Evolutionary conservation across 306 rosid species (phyloP), one percentile per base, ranked within the genome.

Genomic region (Vigna hirtella): DNA sequence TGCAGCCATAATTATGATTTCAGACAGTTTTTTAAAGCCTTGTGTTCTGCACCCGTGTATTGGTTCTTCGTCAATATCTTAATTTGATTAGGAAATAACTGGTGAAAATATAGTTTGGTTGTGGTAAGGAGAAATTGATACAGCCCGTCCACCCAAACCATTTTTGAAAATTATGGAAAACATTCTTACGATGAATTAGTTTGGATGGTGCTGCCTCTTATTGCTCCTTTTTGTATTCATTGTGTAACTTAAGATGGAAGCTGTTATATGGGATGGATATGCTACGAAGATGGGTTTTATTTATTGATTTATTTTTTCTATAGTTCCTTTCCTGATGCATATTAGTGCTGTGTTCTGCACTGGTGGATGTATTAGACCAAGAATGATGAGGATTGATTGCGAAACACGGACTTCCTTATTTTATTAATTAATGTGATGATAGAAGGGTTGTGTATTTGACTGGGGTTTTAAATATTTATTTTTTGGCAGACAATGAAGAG

Each of bases 401-500:
- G 67, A 63, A 75, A 15, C 30, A 50, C 24, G 76, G 64, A 59
- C 53, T 67, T 34, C 18, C 47, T 5, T 66, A 24, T 62, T 55
- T 81, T 45, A 57, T 75, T 73, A 36, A 59, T 64, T 73, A 74
- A 15, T 66, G 36, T 71, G 73, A 69, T 65, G 68, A 47, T 78
- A 73, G 87, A 83, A 81, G 87, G 75, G 58, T 30, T 14, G 84
- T 65, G 52, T 77, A 24, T 74, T 84, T 85, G 77, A 68, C 77
- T 66, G 82, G 83, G 89, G 59, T 79, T 76, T 43, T 56, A 82
- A 78, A 64, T 76, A 81, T 79, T 72, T 88, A 81, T 79, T 84
- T 88, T 66, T 72, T 88, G 85, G 72, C 99, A 93, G 98, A 91
- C 55, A 48, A 61, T 56, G 97, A 83, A 75, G 97, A 88, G 30